Evolutionary conservation across 495 filamentous ascomycete genomes (phyloP).

Genomic region (Thermochaetoides thermophila): DNA sequence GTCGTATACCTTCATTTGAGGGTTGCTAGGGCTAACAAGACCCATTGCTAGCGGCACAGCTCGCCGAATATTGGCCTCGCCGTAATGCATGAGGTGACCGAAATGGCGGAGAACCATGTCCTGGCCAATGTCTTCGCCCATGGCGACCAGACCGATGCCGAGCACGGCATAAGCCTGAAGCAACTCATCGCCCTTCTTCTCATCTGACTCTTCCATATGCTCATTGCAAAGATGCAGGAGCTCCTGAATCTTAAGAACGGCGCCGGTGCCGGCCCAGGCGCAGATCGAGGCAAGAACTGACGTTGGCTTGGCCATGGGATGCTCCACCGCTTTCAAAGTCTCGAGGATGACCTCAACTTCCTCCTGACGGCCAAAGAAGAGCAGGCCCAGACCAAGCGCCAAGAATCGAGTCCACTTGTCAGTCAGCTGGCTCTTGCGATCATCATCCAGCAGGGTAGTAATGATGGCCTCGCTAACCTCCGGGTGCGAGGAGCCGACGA

Average conservation of each 20-base stretch:
- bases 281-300: conserved; percentile 86
- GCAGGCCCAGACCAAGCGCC: conserved; percentile 79
- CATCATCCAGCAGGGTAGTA: conserved; percentile 80
- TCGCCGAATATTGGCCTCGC: conserved; percentile 89
- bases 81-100: conserved; percentile 98
- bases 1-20: conserved; percentile 99
- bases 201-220: conserved; percentile 79
- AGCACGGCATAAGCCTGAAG: conserved; percentile 92
- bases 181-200: conserved; percentile 86
- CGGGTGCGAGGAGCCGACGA: conserved; percentile 80
- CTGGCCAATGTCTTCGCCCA: conserved; percentile 97
- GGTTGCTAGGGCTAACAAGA: conserved; percentile 89
- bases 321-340: conserved; percentile 86
- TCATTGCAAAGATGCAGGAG: conserved; percentile 95
- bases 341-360: conserved; percentile 92
- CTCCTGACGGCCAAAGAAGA: conserved; percentile 94
- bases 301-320: conserved; percentile 85
- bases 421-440: conserved; percentile 71
- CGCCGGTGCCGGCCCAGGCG: conserved; percentile 93
- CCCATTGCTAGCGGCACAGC: conserved; percentile 97
- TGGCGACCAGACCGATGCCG: conserved; percentile 83
- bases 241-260: conserved; percentile 91
- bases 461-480: conserved; percentile 82
- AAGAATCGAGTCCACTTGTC: conserved; percentile 98
- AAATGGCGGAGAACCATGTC: conserved; percentile 98